These are phyloP conservation scores for Oropetium thomaeum DNA, from an alignment of 176 grass and related monocot genomes.

Conservation along the genomic window DNA sequence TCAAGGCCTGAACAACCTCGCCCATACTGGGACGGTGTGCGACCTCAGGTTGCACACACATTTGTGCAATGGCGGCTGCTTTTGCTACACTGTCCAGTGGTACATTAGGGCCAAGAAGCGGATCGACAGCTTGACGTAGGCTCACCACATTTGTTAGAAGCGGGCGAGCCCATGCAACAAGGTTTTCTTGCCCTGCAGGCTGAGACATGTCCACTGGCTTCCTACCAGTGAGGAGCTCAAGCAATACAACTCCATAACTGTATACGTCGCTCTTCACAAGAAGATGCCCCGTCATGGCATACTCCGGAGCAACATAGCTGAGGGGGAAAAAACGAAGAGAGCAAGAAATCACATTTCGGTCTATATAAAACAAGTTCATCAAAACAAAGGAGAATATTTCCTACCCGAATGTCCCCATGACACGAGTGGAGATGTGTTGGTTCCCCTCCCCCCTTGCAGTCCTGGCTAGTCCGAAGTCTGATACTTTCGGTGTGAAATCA, in stretches of 20 bases:
- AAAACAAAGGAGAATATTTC: slow-evolving; percentile 7
- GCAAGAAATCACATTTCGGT: slow-evolving; percentile 6
- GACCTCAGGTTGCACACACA: slow-evolving; percentile 97
- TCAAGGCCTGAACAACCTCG: slow-evolving; percentile 95
- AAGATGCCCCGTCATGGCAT: slow-evolving; percentile 98
- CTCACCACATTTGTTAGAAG: slow-evolving; percentile 74
- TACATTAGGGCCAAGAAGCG: slow-evolving; percentile 52
- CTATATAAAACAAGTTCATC: background rate
- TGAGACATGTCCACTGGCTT: slow-evolving; percentile 90
- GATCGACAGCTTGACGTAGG: slow-evolving; percentile 67
- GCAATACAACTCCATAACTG: slow-evolving; percentile 95
- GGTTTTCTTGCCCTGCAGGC: slow-evolving; percentile 80
- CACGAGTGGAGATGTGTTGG: slow-evolving; percentile 87
- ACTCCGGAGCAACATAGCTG: slow-evolving; percentile 92
- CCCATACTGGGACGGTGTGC: slow-evolving; percentile 92
- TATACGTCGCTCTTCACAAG: slow-evolving; percentile 98
- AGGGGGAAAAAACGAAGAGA: slow-evolving; percentile 2
- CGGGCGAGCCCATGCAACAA: slow-evolving; percentile 65
- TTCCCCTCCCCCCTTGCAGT: slow-evolving; percentile 77
- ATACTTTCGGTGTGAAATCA: slow-evolving; percentile 94
- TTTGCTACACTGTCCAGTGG: slow-evolving; percentile 76
- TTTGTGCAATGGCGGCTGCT: slow-evolving; percentile 85
- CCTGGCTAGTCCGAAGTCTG: slow-evolving; percentile 92
- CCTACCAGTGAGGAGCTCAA: slow-evolving; percentile 93
- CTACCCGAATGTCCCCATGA: slow-evolving; percentile 98